phyloP scores from a whole-genome alignment of 2,329 filamentous ascomycete species.

The Colletotrichum abscissum region DNA sequence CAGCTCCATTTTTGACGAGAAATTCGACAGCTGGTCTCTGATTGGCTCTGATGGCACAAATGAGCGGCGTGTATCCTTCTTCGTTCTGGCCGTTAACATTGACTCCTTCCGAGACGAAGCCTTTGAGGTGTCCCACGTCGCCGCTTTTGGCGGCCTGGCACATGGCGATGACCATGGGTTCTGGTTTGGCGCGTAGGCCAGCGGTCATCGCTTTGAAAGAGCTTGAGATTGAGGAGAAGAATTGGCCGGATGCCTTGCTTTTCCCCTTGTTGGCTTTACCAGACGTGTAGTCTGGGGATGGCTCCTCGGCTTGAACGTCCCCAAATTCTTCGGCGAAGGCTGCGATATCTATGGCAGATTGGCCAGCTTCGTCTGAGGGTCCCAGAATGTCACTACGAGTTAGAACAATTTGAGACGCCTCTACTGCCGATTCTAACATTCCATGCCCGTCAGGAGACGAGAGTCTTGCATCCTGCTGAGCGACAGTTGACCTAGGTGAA shows the following conservation, averaged over 20 bases:
- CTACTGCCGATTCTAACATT: conserved; percentile 24
- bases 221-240: conserved; percentile 45
- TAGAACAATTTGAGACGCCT: conserved; percentile 24
- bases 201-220: conserved; percentile 50
- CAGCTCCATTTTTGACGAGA: conserved; percentile 47
- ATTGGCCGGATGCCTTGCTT: conserved; percentile 26
- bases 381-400: conserved; percentile 9
- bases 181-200: conserved; percentile 46
- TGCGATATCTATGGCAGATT: not conserved
- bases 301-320: not conserved
- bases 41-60: conserved; percentile 47
- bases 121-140: conserved; percentile 46
- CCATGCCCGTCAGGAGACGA: conserved; percentile 22
- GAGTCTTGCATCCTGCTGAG: conserved; percentile 23
- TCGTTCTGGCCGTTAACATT: conserved; percentile 51
- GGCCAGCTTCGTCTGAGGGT: not conserved
- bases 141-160: conserved; percentile 48
- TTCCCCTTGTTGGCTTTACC: conserved; percentile 25
- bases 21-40: conserved; percentile 45
- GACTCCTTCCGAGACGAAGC: conserved; percentile 47
- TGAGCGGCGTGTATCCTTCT: conserved; percentile 47
- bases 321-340: not conserved
- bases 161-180: conserved; percentile 49
- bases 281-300: not conserved
- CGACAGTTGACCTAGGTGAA: conserved; percentile 11